Base-by-base conservation (phyloP, 2,329 filamentous ascomycete genomes). In the Boeremia lycopersici region DNA sequence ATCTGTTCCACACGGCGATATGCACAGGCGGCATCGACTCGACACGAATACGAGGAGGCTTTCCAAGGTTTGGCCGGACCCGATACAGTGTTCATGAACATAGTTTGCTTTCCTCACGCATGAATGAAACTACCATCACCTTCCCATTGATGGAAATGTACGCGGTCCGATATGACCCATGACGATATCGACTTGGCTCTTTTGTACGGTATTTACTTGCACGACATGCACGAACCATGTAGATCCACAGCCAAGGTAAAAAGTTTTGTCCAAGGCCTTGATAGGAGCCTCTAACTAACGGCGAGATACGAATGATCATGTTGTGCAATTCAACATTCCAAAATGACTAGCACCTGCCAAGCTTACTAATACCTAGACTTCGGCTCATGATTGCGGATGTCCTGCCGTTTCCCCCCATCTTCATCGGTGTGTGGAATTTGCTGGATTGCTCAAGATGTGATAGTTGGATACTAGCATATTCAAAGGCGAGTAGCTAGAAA, bases 391-490 rank as follows among this genome's bases (percentile, higher is more conserved):
- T 39, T 13, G 15, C 13, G 29, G 25, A 11, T 15, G 1, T 29
- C 12, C 9, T 33, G 31, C 34, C 28, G 28, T 15, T n/a, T 40
- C 10, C 15, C 10, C 15, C 12, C 23, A 10, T 8, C 12, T 13
- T 25, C 8, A 42, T 42, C 36, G 30, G 42, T 36, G 42, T 30
- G 30, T 17, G 10, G 11, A 19, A 1, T 9, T 33, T 5, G 10
- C 31, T 17, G 36, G 36, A 31, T 2, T 2, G 3, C 4, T 19
- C 9, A 10, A 28, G 36, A 30, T 46, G 25, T 31, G 49, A 40
- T 41, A 52, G 29, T 47, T 31, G 36, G 30, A 36, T 46, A 31
- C 33, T 48, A 26, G 34, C 34, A 44, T 30, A 26, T 33, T 13
- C 17, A 28, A 17, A 26, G 51, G 33, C 44, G 33, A 33, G 19